These are phyloP conservation scores for Alternaria ventricosa DNA, from an alignment of 2,329 filamentous ascomycete genomes.

Conservation along the genomic window DNA sequence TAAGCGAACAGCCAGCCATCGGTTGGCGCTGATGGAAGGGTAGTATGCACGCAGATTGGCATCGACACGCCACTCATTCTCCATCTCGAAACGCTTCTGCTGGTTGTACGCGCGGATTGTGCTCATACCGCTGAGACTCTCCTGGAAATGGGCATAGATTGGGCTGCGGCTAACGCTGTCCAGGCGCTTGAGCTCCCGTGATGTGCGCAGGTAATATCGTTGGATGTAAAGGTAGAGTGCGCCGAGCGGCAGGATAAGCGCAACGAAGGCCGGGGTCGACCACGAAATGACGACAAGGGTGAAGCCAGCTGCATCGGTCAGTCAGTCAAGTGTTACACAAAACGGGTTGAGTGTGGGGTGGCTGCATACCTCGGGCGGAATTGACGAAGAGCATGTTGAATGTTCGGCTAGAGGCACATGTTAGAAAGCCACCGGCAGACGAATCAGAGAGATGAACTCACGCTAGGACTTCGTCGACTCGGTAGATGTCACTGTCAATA, in stretches of 20 bases:
- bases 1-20: conserved; percentile 93
- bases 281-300: conserved; percentile 86
- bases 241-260: conserved; percentile 80
- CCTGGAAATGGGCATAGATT: conserved; percentile 98
- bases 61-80: conserved; percentile 98
- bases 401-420: conserved; percentile 63
- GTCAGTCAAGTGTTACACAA: conserved; percentile 32
- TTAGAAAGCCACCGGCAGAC: conserved; percentile 30
- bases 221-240: conserved; percentile 91
- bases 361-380: conserved; percentile 54
- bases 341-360: conserved; percentile 11
- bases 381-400: conserved; percentile 85
- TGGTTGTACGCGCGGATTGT: conserved; percentile 96
- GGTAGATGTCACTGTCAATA: conserved; percentile 70
- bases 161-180: conserved; percentile 96
- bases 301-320: conserved; percentile 62
- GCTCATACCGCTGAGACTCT: conserved; percentile 89
- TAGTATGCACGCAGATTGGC: conserved; percentile 94
- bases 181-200: conserved; percentile 91
- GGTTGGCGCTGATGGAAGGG: conserved; percentile 86
- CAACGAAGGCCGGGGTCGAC: conserved; percentile 79
- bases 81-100: conserved; percentile 82
- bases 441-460: conserved; percentile 42
- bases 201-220: conserved; percentile 94
- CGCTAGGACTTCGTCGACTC: conserved; percentile 89